Evolutionary conservation across 495 filamentous ascomycete genomes (phyloP), one percentile per base, ranked within the genome.

Genomic region (Neurospora terricola): DNA sequence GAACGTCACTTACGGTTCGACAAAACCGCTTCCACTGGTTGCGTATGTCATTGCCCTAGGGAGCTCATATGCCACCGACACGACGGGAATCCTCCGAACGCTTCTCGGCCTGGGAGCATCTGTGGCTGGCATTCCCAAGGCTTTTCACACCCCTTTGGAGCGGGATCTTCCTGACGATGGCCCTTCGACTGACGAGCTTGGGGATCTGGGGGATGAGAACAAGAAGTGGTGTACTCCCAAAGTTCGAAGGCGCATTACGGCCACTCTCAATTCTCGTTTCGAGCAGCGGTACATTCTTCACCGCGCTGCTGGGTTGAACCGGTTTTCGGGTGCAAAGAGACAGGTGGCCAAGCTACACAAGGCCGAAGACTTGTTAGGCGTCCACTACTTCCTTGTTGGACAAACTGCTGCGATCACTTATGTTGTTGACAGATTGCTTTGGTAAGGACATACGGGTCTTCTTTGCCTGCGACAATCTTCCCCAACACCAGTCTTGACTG

Each of bases 321-420:
- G 73, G 12, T 77, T 80, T 4, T 81, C 80, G 0, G 43, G 43
- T 11, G 75, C 83, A 27, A 75, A 84, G 37, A 76, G 72, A 21
- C 78, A 86, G 68, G 71, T 87, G 10, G 81, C 84, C 3, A 70
- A 71, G 2, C 72, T 72, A 12, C 71, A 78, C 59, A 79, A 77
- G 14, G 78, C 80, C 14, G 75, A 77, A n/a, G 72, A 77, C 1
- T 72, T 88, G 1, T 74, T 87, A 42, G 82, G 81, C 11, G 74
- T 85, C 7, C 80, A 80, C 8, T 85, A 87, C 71, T 84, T 83
- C 70, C 73, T 87, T 0, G 80, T 88, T 43, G 83, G 85, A 4
- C 86, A 88, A 73, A 76, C 75, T 2, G 72, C 77, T 4, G 86
- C 86, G 4, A 78, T 81, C 0, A 76, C 76, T 1, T 69, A 74